Conservation (phyloP, 495 filamentous ascomycete species). For the Penicillium malachiteum region DNA sequence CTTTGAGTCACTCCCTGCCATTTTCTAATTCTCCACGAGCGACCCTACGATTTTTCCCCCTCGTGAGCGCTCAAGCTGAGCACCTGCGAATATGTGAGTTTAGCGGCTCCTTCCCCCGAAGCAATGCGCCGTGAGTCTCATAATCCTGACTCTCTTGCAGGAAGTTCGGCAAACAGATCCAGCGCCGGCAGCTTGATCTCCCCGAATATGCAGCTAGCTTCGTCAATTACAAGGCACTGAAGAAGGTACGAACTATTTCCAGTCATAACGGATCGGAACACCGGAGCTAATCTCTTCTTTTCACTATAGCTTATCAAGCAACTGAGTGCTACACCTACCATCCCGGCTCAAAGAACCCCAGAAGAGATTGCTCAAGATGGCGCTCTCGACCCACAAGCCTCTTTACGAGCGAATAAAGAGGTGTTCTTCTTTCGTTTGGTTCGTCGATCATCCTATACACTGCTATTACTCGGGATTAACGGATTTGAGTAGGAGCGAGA, state of each 20-base stretch:
- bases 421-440: slow-evolving; percentile 98
- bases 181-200: slow-evolving; percentile 97
- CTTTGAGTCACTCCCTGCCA: neutral
- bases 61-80: slow-evolving; percentile 19
- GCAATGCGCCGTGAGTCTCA: neutral
- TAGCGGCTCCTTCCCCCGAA: neutral
- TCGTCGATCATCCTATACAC: slow-evolving; percentile 24
- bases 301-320: slow-evolving; percentile 88
- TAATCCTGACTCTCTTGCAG: slow-evolving; percentile 43
- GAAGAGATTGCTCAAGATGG: slow-evolving; percentile 44
- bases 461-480: neutral
- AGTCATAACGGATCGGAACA: neutral
- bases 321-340: slow-evolving; percentile 82
- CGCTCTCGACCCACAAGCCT: slow-evolving; percentile 70
- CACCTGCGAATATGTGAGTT: slow-evolving; percentile 35
- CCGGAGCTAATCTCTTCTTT: slow-evolving; percentile 15
- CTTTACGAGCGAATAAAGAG: slow-evolving; percentile 95
- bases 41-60: slow-evolving; percentile 3
- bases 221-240: slow-evolving; percentile 98
- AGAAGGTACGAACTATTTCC: slow-evolving; percentile 65
- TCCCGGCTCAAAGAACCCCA: slow-evolving; percentile 69
- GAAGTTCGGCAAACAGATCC: slow-evolving; percentile 99
- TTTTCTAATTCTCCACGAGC: neutral
- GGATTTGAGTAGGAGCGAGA: slow-evolving; percentile 73
- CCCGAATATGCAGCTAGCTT: slow-evolving; percentile 99